Conservation (phyloP, 768 basidiomycete genomes). For the Wakefieldia striispora region DNA sequence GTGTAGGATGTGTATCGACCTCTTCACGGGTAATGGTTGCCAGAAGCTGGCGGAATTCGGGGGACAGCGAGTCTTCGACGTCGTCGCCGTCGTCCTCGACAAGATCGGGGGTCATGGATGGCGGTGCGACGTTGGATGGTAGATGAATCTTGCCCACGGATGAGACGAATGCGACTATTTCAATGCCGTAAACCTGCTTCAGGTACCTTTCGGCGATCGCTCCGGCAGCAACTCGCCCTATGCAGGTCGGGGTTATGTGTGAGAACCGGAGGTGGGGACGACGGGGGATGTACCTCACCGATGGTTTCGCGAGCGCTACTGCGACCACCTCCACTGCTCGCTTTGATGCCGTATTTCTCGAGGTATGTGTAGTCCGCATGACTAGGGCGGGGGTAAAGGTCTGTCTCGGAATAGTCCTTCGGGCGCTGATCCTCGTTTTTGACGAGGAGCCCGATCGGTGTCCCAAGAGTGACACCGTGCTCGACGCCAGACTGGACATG, state of each 20-base stretch:
- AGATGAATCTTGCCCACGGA: constrained; percentile 93
- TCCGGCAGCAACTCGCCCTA: constrained; percentile 95
- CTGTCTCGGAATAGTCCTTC: constrained; percentile 98
- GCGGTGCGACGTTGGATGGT: constrained; percentile 48
- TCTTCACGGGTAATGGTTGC: constrained; percentile 78
- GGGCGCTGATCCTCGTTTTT: constrained; percentile 98
- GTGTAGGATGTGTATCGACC: constrained; percentile 82
- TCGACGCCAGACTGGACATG: constrained; percentile 93
- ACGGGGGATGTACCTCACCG: constrained; percentile 44
- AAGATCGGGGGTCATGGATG: constrained; percentile 40
- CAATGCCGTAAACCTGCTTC: constrained; percentile 79
- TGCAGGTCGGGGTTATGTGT: constrained; percentile 5
- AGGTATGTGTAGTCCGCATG: constrained; percentile 99
- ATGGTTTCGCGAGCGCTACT: constrained; percentile 97
- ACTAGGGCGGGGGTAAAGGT: constrained; percentile 93
- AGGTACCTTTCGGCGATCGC: constrained; percentile 98
- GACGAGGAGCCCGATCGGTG: constrained; percentile 95
- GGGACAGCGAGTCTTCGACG: constrained; percentile 70
- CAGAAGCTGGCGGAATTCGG: constrained; percentile 81
- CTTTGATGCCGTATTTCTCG: constrained; percentile 96
- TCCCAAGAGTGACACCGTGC: constrained; percentile 92
- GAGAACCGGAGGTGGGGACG: constrained; percentile 2
- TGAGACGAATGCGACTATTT: constrained; percentile 96
- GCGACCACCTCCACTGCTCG: constrained; percentile 93
- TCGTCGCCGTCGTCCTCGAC: constrained; percentile 63